Base-by-base conservation (phyloP, 2,329 filamentous ascomycete genomes). In the Aspergillus arachidicola region DNA sequence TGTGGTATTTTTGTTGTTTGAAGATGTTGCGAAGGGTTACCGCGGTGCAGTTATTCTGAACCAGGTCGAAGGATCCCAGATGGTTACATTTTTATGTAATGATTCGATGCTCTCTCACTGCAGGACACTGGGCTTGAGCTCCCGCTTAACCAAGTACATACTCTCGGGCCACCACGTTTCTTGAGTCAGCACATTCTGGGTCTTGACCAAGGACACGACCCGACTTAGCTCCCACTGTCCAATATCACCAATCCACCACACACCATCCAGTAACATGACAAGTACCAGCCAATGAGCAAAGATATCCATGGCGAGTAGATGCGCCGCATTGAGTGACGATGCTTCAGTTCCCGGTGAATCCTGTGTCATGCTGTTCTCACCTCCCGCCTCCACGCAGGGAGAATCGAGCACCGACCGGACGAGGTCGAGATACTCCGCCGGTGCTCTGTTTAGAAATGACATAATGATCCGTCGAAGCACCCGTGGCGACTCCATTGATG, bases 391-490 rank as follows among this genome's bases (percentile, higher is more conserved):
- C 21, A 19, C 48, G 23, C 55, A 50, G 19, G 66, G 46, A 2
- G 59, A 57, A 23, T 69, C 67, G 0, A 80, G 64, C 6, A 73
- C 73, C 3, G 71, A 71, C 50, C 79, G 76, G 2, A 82, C 70
- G 1, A 81, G 62, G 1, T 58, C 69, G 0, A 82, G 64, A 36
- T 70, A 82, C 0, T 71, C 64, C 0, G 65, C 61, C 0, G 79
- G 77, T 0, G 74, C 75, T 26, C 75, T 75, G 65, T 82, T 80
- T 4, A 82, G 43, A n/a, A 81, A 81, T 2, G 78, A 73, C 68
- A 78, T 79, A 48, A 82, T 74, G 0, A 70, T 75, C 2, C 80
- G 69, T 7, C 79, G 72, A 1, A 78, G 70, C 0, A 77, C 70
- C 3, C 68, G 72, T 0, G 75, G 76, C 6, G 73, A 68, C 12